Evolutionary conservation across 768 basidiomycete genomes (phyloP), one percentile per base, ranked within the genome.

Genomic region (Kwoniella heveanensis): DNA sequence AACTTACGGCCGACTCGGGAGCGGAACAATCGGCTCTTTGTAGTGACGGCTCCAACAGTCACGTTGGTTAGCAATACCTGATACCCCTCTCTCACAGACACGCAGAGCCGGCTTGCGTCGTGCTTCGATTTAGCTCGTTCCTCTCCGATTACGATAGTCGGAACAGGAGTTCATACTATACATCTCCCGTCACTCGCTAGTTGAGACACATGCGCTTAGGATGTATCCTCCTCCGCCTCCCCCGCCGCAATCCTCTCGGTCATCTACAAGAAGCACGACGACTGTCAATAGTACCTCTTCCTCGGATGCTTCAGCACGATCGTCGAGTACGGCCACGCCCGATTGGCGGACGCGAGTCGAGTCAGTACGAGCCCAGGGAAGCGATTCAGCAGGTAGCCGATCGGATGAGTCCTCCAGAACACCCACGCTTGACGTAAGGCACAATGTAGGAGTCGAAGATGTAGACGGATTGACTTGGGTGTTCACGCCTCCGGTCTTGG

Each of bases 401-500:
- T n/a, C 17, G 19, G 48, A n/a, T 12, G 22, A 19, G 25, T 29
- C 39, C 7, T 21, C 57, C 6, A 21, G 30, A 32, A 29, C 47
- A 17, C 37, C 47, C 13, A 26, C 55, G 3, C 46, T 7, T 17
- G 57, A 58, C 15, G 57, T 21, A 8, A 30, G 24, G 1, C 47
- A 50, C 13, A 44, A 44, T 19, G 17, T 9, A 10, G 39, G 39
- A 19, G 10, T 19, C 3, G 39, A 44, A 15, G 48, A 24, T 19
- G 48, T 6, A 22, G 56, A 48, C 17, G 46, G 56, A 1, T 15
- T 26, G 44, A 24, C 25, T 27, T 56, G 62, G 62, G 49, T 64
- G 30, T 57, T 64, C 39, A 57, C 62, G 4, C 54, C 54, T 9
- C 62, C 62, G 3, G 55, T 64, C 15, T 30, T 57, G 39, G 49